Evolutionary conservation across 805 yeast species (phyloP).

Genomic region (Starmerella vaccinii): DNA sequence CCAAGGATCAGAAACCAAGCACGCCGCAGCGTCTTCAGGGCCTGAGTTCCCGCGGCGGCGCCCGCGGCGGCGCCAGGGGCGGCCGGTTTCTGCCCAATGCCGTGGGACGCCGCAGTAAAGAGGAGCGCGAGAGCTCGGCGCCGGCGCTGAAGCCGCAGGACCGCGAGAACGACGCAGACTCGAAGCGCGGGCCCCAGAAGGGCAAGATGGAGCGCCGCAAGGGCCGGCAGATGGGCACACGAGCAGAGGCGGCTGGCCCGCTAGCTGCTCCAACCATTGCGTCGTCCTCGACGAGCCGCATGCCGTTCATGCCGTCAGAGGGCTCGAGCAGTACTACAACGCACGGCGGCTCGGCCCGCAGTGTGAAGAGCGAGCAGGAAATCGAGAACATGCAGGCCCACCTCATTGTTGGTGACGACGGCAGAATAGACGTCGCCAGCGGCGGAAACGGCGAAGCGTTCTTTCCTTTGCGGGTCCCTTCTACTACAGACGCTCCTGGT

Average conservation of each 20-base stretch:
- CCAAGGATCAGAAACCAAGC: conserved; percentile 2
- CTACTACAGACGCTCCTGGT: conserved; percentile 5
- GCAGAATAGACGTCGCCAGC: conserved; percentile 17
- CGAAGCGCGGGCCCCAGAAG: conserved; percentile 1
- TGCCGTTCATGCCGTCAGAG: not conserved
- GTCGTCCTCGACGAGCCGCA: conserved; percentile 8
- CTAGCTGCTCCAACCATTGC: conserved; percentile 29
- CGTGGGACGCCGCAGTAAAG: conserved; percentile 73
- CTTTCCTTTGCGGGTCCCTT: conserved; percentile 23
- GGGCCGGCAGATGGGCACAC: conserved; percentile 18
- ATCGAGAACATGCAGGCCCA: conserved; percentile 11
- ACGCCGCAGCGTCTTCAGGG: conserved; percentile 19
- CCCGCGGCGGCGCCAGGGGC: conserved; percentile 12
- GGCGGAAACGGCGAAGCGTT: conserved; percentile 9
- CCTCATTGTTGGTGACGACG: conserved; percentile 7
- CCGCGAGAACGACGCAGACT: conserved; percentile 26
- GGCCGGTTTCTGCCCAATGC: conserved; percentile 65
- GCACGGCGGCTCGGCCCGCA: conserved; percentile 11
- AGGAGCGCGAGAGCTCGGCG: conserved; percentile 71
- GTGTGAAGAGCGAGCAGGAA: conserved; percentile 17
- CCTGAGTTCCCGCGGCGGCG: conserved; percentile 16
- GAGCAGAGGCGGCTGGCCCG: conserved; percentile 32
- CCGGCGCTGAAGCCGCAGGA: conserved; percentile 39
- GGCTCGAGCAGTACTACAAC: not conserved
- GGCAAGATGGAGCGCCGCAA: conserved; percentile 17